Conservation (phyloP, 805 yeast species). For the Kodamaea hsintzibuensis region DNA sequence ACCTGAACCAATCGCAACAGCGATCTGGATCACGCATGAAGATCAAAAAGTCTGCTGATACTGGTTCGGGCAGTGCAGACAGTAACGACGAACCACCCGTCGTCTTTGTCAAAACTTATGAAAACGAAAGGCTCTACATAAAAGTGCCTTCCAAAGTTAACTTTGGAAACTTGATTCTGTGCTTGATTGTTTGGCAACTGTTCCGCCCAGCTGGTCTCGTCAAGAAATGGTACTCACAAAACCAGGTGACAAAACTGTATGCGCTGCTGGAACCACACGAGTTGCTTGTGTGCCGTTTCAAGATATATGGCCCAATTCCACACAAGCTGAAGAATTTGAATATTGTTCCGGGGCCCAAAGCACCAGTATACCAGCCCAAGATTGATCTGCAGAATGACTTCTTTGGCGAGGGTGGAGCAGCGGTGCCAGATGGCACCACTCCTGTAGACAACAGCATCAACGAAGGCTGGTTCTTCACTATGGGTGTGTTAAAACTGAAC, state of each 20-base stretch:
- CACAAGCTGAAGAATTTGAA: conserved; percentile 36
- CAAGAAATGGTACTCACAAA: conserved; percentile 52
- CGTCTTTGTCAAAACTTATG: conserved; percentile 42
- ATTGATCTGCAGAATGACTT: conserved; percentile 5
- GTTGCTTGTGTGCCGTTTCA: conserved; percentile 62
- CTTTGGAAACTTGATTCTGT: conserved; percentile 46
- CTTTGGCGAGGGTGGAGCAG: not conserved
- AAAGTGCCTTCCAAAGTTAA: conserved; percentile 34
- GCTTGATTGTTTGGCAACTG: conserved; percentile 58
- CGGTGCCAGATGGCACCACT: conserved; percentile 1
- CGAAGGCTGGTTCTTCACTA: conserved; percentile 72
- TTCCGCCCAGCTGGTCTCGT: conserved; percentile 53
- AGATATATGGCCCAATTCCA: conserved; percentile 64
- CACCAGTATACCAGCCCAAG: conserved; percentile 31
- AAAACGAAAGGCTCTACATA: conserved; percentile 39
- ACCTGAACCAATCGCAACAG: conserved; percentile 2
- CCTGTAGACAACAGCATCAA: conserved; percentile 15
- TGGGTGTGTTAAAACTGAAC: conserved; percentile 66
- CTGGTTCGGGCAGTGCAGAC: not conserved
- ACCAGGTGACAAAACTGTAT: conserved; percentile 28
- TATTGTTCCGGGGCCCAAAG: conserved; percentile 37
- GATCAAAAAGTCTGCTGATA: conserved; percentile 3
- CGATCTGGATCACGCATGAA: not conserved
- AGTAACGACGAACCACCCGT: conserved; percentile 34
- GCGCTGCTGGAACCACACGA: conserved; percentile 29